Evolutionary conservation across 1,284 basidiomycete species (phyloP).

Genomic region (Cutaneotrichosporon arboriforme): DNA sequence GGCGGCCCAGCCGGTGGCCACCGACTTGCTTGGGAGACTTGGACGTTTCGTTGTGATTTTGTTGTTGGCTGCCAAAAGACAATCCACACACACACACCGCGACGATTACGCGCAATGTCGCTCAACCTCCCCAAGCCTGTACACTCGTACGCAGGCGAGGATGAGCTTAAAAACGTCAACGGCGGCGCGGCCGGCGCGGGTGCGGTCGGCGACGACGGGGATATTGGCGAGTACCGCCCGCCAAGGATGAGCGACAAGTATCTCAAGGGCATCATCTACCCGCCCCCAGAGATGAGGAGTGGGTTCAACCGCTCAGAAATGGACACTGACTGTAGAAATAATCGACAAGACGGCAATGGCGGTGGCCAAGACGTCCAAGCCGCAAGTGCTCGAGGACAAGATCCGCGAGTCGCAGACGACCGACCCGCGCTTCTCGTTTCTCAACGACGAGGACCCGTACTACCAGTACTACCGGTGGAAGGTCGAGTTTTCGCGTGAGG

Average conservation of each 20-base stretch:
- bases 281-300: slow-evolving; percentile 89
- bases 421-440: slow-evolving; percentile 94
- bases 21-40: no score
- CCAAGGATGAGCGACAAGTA: slow-evolving; percentile 56
- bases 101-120: slow-evolving; percentile 20
- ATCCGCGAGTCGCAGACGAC: slow-evolving; percentile 88
- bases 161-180: slow-evolving; percentile 34
- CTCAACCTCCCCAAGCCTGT: slow-evolving; percentile 47
- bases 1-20: no score
- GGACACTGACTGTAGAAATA: slow-evolving; percentile 57
- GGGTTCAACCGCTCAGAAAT: slow-evolving; percentile 33
- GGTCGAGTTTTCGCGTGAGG: slow-evolving; percentile 62
- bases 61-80: no score
- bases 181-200: slow-evolving; percentile 9
- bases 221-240: slow-evolving; percentile 38
- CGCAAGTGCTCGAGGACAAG: slow-evolving; percentile 86
- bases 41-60: no score
- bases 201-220: slow-evolving; percentile 20
- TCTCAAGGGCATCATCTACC: slow-evolving; percentile 78
- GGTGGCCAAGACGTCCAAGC: slow-evolving; percentile 84
- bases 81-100: no score
- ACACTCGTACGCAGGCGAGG: slow-evolving; percentile 43
- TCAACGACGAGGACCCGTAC: slow-evolving; percentile 86
- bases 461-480: slow-evolving; percentile 93
- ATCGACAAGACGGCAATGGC: slow-evolving; percentile 95